A percentile compares a stretch with the other conserved stretches of the same genome.
phyloP scores from a whole-genome alignment of 257 asterid genomes.

The Rauvolfia tetraphylla region DNA sequence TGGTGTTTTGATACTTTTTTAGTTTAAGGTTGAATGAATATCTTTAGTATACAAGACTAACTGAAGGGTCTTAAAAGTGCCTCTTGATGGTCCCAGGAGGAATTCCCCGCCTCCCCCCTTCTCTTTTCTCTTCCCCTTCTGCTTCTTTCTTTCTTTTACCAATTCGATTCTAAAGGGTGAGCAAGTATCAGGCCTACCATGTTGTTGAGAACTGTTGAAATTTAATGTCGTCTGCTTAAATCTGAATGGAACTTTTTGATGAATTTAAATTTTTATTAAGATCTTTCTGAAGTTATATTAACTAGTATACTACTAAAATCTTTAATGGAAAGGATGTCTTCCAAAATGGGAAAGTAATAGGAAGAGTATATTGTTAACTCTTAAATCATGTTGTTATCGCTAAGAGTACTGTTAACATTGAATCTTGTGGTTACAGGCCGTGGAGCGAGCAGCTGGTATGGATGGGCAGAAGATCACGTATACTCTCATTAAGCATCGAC shows the following conservation, averaged over 20 bases:
- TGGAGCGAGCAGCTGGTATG: constrained; percentile 98
- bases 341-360: not conserved
- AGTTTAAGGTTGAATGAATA: not conserved
- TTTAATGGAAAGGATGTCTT: not conserved
- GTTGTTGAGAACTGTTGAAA: not conserved
- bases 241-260: not conserved
- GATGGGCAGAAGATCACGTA: constrained; percentile 96
- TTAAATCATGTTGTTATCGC: constrained; percentile 39
- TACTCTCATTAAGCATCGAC: constrained; percentile 84
- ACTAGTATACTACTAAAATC: too few species aligned
- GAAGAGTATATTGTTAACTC: not conserved
- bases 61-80: not conserved
- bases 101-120: not conserved
- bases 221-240: not conserved
- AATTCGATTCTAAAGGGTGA: not conserved
- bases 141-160: too few species aligned
- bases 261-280: not conserved
- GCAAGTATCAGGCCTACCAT: not conserved
- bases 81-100: not conserved
- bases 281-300: too few species aligned
- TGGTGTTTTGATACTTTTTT: not conserved
- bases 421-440: constrained; percentile 78
- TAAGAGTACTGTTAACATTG: constrained; percentile 44
- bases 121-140: not conserved
- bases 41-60: not conserved